These are phyloP conservation scores for Mycena venus DNA, from an alignment of 768 basidiomycete species.

Conservation along the genomic window DNA sequence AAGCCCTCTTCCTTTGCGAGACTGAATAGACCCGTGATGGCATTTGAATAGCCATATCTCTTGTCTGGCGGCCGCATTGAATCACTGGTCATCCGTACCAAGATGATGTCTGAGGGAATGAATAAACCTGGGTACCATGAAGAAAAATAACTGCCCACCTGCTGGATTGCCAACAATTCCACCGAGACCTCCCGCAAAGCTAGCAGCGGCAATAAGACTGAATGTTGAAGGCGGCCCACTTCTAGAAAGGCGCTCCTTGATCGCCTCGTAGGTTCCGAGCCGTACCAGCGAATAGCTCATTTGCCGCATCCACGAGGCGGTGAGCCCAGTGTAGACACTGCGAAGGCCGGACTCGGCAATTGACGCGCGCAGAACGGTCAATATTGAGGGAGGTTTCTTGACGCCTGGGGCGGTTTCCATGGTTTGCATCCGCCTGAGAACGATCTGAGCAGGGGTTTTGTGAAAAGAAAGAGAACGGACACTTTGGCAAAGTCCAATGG, in stretches of 20 bases:
- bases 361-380: conserved; percentile 74
- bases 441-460: conserved; percentile 1
- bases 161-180: conserved; percentile 90
- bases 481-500: conserved; percentile 91
- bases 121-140: conserved; percentile 11
- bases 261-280: conserved; percentile 84
- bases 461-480: conserved; percentile 52
- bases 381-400: conserved; percentile 73
- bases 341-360: conserved; percentile 76
- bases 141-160: conserved; percentile 54
- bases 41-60: conserved; percentile 85
- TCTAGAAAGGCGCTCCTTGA: conserved; percentile 70
- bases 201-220: conserved; percentile 73
- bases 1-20: conserved; percentile 80
- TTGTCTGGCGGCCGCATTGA: conserved; percentile 79
- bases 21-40: conserved; percentile 75
- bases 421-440: conserved; percentile 85
- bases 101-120: conserved; percentile 68
- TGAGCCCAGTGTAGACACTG: conserved; percentile 85
- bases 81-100: conserved; percentile 93
- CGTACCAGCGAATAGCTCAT: conserved; percentile 94
- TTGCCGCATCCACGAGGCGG: conserved; percentile 87
- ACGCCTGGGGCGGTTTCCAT: conserved; percentile 58
- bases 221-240: conserved; percentile 65
- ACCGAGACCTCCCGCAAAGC: conserved; percentile 83